A percentile compares a stretch with the other conserved stretches of the same genome.
Evolutionary conservation across 2,329 filamentous ascomycete genomes (phyloP).

Genomic region (Neopestalotiopsis sp.): DNA sequence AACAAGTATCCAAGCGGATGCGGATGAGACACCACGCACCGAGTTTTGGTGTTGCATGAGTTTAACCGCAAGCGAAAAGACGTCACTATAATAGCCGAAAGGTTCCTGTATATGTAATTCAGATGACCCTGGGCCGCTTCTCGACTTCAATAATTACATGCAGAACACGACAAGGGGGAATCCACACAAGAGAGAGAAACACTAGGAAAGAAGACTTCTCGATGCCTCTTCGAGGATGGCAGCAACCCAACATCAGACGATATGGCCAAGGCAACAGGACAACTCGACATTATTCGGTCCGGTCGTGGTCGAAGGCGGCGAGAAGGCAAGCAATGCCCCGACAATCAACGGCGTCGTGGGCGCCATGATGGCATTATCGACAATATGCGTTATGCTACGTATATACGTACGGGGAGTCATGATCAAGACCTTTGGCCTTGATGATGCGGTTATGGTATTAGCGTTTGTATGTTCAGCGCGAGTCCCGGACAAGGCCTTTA

Average conservation of each 20-base stretch:
- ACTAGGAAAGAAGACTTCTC: background rate
- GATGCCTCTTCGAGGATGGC: background rate
- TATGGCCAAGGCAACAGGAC: background rate
- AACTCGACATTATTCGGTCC: background rate
- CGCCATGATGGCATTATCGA: slow-evolving; percentile 10
- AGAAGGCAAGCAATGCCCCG: slow-evolving; percentile 8
- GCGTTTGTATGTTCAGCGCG: slow-evolving; percentile 12
- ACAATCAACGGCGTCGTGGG: slow-evolving; percentile 17
- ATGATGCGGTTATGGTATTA: slow-evolving; percentile 19
- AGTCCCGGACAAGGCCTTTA: background rate
- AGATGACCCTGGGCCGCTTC: background rate
- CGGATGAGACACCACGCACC: background rate
- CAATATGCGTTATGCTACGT: slow-evolving; percentile 13
- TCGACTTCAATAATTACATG: background rate
- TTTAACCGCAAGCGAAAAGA: background rate
- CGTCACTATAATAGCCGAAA: background rate
- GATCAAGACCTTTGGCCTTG: slow-evolving; percentile 19
- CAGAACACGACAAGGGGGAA: background rate
- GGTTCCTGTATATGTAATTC: background rate
- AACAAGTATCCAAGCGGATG: background rate
- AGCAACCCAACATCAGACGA: background rate
- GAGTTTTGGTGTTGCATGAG: background rate
- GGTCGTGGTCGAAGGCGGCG: background rate
- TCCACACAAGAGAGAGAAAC: background rate
- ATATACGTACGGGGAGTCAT: slow-evolving; percentile 18